Conservation (phyloP, 2,329 filamentous ascomycete genomes). For the Fusarium succisae region DNA sequence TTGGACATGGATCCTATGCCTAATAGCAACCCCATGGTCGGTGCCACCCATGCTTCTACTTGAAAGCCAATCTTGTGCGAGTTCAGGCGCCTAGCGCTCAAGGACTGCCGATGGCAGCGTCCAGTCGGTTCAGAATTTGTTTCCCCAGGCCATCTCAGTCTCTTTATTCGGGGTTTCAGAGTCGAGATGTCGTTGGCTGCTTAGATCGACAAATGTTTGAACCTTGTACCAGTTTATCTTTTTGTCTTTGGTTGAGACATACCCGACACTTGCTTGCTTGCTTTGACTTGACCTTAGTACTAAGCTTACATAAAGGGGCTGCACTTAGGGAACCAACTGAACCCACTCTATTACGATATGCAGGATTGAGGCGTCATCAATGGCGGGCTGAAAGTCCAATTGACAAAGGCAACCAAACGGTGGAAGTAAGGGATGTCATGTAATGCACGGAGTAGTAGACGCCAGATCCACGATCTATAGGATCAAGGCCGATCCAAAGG, state of each 20-base stretch:
- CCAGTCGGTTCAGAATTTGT: neutral
- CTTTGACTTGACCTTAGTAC: neutral
- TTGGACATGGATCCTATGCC: constrained; percentile 35
- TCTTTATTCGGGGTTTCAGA: neutral
- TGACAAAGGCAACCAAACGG: neutral
- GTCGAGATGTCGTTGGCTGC: neutral
- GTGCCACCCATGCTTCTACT: constrained; percentile 40
- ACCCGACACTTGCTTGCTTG: neutral
- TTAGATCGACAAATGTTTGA: neutral
- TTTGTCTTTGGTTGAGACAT: neutral
- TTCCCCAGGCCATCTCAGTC: neutral
- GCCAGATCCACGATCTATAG: neutral
- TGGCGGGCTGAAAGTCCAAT: neutral
- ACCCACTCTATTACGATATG: constrained; percentile 18
- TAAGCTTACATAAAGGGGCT: constrained; percentile 17
- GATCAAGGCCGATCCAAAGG: neutral
- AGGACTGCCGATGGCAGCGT: constrained; percentile 35
- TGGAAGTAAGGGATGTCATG: constrained; percentile 10
- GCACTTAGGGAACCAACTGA: neutral
- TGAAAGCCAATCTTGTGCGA: constrained; percentile 15
- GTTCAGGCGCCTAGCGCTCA: constrained; percentile 29
- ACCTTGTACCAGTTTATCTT: neutral
- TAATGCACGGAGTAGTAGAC: neutral
- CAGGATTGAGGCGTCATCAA: constrained; percentile 14
- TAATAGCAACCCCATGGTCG: constrained; percentile 40